Percentiles rank a stretch among this genome's conserved stretches.
Evolutionary conservation across 306 rosid species (phyloP).

Genomic region (Canavalia gladiata): DNA sequence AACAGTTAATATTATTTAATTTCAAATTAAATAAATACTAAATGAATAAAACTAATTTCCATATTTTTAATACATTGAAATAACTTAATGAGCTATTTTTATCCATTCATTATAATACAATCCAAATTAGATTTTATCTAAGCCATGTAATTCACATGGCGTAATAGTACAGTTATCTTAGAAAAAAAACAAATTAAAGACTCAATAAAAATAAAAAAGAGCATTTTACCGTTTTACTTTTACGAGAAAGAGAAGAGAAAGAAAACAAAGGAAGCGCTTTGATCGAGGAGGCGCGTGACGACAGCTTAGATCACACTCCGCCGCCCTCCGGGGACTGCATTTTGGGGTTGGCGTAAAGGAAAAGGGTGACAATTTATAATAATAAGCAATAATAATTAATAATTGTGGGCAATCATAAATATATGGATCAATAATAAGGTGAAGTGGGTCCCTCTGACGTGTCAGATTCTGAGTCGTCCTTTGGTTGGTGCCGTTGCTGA

Average conservation of each 20-base stretch:
- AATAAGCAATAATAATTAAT: not conserved
- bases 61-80: too few species aligned
- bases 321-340: slow-evolving; percentile 52
- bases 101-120: too few species aligned
- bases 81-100: too few species aligned
- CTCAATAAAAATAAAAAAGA: too few species aligned
- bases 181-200: too few species aligned
- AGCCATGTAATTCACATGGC: too few species aligned
- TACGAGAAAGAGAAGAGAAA: slow-evolving; percentile 15
- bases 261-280: slow-evolving; percentile 48
- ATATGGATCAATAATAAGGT: not conserved
- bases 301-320: slow-evolving; percentile 44
- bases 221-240: too few species aligned
- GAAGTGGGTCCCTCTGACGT: slow-evolving; percentile 29
- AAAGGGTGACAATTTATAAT: not conserved
- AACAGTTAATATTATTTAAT: too few species aligned
- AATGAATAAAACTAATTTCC: too few species aligned
- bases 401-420: slow-evolving; percentile 7
- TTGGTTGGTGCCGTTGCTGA: not conserved
- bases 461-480: slow-evolving; percentile 29
- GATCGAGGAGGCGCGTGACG: slow-evolving; percentile 71
- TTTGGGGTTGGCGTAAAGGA: slow-evolving; percentile 38
- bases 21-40: too few species aligned
- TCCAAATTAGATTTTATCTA: too few species aligned
- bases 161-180: too few species aligned